Evolutionary conservation across 805 yeast species (phyloP), one percentile per base, ranked within the genome.

Genomic region (Wickerhamiella cacticola): DNA sequence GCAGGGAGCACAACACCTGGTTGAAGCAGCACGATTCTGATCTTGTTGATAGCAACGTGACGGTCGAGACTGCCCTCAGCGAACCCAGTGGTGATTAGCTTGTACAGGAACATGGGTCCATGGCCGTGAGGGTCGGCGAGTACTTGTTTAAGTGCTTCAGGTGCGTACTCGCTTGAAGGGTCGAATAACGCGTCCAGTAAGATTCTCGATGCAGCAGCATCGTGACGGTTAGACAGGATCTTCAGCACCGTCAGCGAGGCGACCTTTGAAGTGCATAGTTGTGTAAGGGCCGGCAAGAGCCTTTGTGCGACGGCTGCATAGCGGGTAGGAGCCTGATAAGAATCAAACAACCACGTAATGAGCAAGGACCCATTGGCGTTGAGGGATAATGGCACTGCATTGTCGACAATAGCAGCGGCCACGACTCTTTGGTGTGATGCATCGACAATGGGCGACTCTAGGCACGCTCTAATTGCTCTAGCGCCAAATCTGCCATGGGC

Each of bases 401-500:
- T 78, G 39, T 80, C 72, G 19, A 87, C 78, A 48, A 92, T 82
- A 54, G 85, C 75, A 1, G 84, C 78, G 6, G 95, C 80, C 6
- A 89, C 72, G 41, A 84, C 71, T 3, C 82, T 64, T 42, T 80
- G 73, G 59, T 84, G 92, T 58, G 80, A 89, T 18, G 66, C 65
- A 8, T 80, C 70, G 7, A 82, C 75, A 49, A 75, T 75, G 23
- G 78, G 78, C 43, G 88, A 79, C 65, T 92, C 98, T 46, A 92
- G 68, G 55, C 95, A 86, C 0, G 97, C 94, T 53, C 98, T 70
- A 51, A 89, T 80, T 18, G 97, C 95, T 55, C 98, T 74, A 0
- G 96, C 89, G 38, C 98, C 98, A 63, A 85, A 92, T 58, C 97
- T 73, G 52, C 89, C 94, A 56, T 78, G 83, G 40, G 92, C 80